Conservation (phyloP, 768 basidiomycete genomes). For the Lactarius pseudohatsudake region DNA sequence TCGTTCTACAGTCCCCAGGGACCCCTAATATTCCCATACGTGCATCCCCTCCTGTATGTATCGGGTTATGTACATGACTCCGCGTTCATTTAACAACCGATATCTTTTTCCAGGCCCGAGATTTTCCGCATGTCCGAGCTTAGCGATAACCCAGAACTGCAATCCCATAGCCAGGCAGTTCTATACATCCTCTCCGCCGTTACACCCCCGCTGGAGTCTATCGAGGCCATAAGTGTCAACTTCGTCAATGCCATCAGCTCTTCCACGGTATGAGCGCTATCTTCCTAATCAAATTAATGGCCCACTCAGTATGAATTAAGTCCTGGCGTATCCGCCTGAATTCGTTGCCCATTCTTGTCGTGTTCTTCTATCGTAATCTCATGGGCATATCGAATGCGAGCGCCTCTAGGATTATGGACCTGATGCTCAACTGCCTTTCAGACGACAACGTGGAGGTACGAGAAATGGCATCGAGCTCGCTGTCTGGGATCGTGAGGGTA, state of each 20-base stretch:
- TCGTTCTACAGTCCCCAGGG: slow-evolving; percentile 75
- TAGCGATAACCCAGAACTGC: slow-evolving; percentile 81
- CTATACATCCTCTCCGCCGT: slow-evolving; percentile 81
- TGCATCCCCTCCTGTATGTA: slow-evolving; percentile 73
- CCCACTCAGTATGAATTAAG: slow-evolving; percentile 39
- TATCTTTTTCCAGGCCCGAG: slow-evolving; percentile 59
- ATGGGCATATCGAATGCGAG: slow-evolving; percentile 68
- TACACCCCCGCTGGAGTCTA: slow-evolving; percentile 65
- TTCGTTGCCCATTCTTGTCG: slow-evolving; percentile 81
- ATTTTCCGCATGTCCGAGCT: slow-evolving; percentile 89
- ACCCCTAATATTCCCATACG: slow-evolving; percentile 72
- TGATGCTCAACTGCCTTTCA: slow-evolving; percentile 76
- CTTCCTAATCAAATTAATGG: slow-evolving; percentile 19
- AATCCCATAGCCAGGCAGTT: slow-evolving; percentile 76
- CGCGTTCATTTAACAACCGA: slow-evolving; percentile 18
- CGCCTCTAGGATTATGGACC: slow-evolving; percentile 74
- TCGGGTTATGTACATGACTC: slow-evolving; percentile 10
- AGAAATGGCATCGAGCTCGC: slow-evolving; percentile 83
- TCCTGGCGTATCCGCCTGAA: slow-evolving; percentile 91
- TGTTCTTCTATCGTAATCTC: slow-evolving; percentile 90
- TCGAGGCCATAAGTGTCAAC: slow-evolving; percentile 57
- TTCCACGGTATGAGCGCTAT: slow-evolving; percentile 55
- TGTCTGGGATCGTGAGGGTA: slow-evolving; percentile 85
- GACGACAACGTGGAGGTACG: slow-evolving; percentile 94
- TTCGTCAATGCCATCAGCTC: slow-evolving; percentile 74